Evolutionary conservation across 176 grass and related monocot species (phyloP).

Genomic region (Raddia distichophylla): DNA sequence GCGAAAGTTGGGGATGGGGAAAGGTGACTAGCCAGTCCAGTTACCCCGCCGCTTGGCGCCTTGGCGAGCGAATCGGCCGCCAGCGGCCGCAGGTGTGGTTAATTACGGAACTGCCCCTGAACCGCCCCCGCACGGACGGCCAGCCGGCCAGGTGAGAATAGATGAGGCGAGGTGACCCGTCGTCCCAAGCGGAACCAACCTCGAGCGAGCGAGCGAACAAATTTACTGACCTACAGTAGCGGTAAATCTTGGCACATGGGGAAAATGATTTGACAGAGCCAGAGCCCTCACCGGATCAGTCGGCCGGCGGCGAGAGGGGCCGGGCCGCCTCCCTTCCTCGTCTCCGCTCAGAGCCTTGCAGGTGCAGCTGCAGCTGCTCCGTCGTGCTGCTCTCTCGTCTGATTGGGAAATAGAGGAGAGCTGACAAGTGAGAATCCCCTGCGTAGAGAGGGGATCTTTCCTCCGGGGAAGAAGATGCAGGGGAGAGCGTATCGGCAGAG

Average conservation of each 20-base stretch:
- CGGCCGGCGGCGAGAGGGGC: neutral
- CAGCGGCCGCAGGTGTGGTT: neutral
- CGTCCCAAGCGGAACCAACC: neutral
- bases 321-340: neutral
- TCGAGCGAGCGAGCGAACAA: neutral
- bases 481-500: neutral
- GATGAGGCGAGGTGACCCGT: neutral
- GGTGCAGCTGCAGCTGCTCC: neutral
- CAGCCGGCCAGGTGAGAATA: neutral
- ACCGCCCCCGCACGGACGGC: neutral
- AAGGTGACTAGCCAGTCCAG: too few species aligned
- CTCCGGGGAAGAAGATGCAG: neutral
- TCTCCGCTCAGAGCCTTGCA: neutral
- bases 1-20: neutral
- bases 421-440: neutral
- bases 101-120: slow-evolving; percentile 31
- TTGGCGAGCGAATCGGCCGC: neutral
- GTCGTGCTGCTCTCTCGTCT: neutral
- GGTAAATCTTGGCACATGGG: neutral
- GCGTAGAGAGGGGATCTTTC: neutral
- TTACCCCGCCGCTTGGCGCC: neutral
- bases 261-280: too few species aligned
- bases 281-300: slow-evolving; percentile 23
- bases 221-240: neutral
- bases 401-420: neutral